Conservation (phyloP, 2,329 filamentous ascomycete genomes). For the Trichophyton mentagrophytes region DNA sequence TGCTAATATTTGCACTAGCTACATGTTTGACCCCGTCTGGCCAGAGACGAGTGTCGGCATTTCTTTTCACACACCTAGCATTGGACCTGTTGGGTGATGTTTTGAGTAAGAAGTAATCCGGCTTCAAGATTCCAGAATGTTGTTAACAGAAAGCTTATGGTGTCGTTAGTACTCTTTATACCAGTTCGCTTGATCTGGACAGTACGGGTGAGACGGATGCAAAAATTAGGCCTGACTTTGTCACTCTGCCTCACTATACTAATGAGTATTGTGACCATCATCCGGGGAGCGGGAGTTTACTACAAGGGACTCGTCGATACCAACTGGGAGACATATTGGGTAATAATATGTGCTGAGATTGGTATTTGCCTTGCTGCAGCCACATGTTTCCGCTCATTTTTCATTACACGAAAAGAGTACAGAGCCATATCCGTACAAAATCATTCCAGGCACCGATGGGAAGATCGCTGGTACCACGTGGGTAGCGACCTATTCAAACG, state of each 20-base stretch:
- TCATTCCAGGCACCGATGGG: background rate
- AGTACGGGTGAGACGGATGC: background rate
- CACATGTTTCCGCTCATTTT: conserved; percentile 1
- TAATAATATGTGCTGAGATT: conserved; percentile 1
- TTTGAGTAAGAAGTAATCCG: background rate
- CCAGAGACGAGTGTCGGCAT: background rate
- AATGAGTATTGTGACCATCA: conserved; percentile 2
- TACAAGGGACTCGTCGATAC: background rate
- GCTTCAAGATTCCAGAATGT: background rate
- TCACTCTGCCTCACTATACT: conserved; percentile 2
- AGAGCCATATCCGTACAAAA: background rate
- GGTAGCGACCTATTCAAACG: background rate
- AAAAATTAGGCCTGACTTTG: background rate
- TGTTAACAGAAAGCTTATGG: background rate
- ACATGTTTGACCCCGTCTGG: background rate
- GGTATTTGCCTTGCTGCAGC: background rate
- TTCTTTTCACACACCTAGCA: conserved; percentile 1
- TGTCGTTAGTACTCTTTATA: background rate
- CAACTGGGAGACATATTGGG: conserved; percentile 1
- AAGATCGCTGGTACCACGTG: background rate
- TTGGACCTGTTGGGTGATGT: background rate
- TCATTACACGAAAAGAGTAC: background rate
- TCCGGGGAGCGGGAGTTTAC: conserved; percentile 1
- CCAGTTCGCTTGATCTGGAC: background rate
- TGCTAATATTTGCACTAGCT: background rate